Conservation (phyloP, 2,329 filamentous ascomycete genomes). For the Chaetomium sp. region DNA sequence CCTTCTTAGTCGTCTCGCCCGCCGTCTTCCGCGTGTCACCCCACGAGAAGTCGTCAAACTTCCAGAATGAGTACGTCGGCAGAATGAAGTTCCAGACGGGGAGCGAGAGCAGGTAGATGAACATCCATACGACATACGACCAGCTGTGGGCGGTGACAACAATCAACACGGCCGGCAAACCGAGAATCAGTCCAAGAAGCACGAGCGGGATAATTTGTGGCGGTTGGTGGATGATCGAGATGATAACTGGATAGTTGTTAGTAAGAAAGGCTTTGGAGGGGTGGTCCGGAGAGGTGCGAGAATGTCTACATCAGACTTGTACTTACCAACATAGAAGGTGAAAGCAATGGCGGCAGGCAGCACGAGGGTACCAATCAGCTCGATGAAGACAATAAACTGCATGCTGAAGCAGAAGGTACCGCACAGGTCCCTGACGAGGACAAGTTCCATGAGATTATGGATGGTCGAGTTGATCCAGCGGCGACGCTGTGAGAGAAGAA, state of each 20-base stretch:
- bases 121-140: constrained; percentile 93
- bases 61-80: constrained; percentile 94
- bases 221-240: constrained; percentile 70
- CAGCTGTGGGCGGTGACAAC: constrained; percentile 87
- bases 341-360: constrained; percentile 94
- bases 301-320: not conserved
- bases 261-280: too few relatives aligned
- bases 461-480: constrained; percentile 99
- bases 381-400: constrained; percentile 97
- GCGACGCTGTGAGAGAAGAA: constrained; percentile 87
- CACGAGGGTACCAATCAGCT: constrained; percentile 89
- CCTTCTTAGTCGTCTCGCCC: constrained; percentile 83
- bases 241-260: constrained; percentile 54
- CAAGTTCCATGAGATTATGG: constrained; percentile 96
- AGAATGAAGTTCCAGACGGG: constrained; percentile 98
- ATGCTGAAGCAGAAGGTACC: constrained; percentile 99
- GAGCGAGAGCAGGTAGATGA: constrained; percentile 87
- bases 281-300: too few relatives aligned
- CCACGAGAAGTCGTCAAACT: constrained; percentile 99
- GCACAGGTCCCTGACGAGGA: constrained; percentile 90
- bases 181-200: constrained; percentile 82
- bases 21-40: constrained; percentile 95
- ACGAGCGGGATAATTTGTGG: constrained; percentile 87
- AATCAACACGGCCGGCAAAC: constrained; percentile 86
- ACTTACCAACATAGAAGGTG: constrained; percentile 89